phyloP scores from a whole-genome alignment of 306 rosid genomes.

The Casuarina equisetifolia region DNA sequence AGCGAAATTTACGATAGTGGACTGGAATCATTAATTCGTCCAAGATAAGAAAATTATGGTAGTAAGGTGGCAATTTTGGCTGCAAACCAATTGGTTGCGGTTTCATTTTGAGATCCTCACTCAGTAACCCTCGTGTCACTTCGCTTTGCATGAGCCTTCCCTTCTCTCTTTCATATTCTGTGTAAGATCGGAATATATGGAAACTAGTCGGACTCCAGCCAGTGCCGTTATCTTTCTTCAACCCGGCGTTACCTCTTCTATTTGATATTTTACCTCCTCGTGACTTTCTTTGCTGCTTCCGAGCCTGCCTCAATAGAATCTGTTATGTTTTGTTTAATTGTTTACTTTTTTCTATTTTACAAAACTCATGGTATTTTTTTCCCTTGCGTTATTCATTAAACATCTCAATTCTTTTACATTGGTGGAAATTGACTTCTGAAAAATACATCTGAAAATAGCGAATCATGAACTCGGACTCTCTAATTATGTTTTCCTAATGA shows the following conservation, averaged over 20 bases:
- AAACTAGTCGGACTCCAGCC: background rate
- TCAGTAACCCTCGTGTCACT: constrained; percentile 15
- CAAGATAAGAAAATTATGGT: constrained; percentile 7
- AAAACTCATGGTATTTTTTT: too few relatives aligned
- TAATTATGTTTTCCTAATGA: too few relatives aligned
- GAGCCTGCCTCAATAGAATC: background rate
- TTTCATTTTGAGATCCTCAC: background rate
- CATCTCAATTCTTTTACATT: too few relatives aligned
- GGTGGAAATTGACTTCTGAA: too few relatives aligned
- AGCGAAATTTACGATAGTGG: background rate
- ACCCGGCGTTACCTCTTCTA: background rate
- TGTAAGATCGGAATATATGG: constrained; percentile 8
- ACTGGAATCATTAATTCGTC: background rate
- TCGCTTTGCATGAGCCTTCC: constrained; percentile 1
- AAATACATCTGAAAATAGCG: too few relatives aligned
- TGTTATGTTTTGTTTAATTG: too few relatives aligned
- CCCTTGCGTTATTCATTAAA: too few relatives aligned
- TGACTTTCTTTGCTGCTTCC: background rate
- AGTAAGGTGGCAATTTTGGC: constrained; percentile 12
- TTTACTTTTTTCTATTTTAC: too few relatives aligned
- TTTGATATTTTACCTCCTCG: background rate
- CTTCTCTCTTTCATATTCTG: background rate
- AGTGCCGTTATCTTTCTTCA: background rate
- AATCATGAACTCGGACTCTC: too few relatives aligned
- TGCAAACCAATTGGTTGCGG: background rate